Evolutionary conservation across 1,284 basidiomycete genomes (phyloP), one percentile per base, ranked within the genome.

Genomic region (Mycocalia duriaeana): DNA sequence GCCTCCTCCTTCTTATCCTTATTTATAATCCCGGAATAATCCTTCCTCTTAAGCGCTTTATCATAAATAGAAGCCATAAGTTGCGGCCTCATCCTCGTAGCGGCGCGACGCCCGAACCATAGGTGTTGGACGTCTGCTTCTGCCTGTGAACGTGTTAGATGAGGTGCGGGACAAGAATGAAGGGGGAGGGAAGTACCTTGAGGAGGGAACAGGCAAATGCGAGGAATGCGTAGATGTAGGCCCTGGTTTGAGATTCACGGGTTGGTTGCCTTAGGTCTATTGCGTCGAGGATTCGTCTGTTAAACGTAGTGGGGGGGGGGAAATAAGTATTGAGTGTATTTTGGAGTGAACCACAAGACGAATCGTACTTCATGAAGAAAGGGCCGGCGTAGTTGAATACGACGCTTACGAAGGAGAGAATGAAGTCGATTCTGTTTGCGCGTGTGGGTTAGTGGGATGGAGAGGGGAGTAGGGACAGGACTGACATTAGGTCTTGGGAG

Each of bases 31-130:
- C 91, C 92, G 0, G 88, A 88, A 48, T 85, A 85, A 63, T 96
- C 92, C 60, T 84, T 87, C 22, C 91, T 73, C 61, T 87, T 87
- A 35, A 96, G 70, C 0, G 93, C 85, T 64, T 96, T 96, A 63
- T 93, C 88, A 59, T 94, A 97, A 46, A 96, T 88, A 0, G 87
- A 73, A 0, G 87, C 77, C 74, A 88, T 91, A 13, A 94, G 73
- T 64, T 87, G 82, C 4, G 80, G 75, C 14, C 85, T 79, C 19
- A 88, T 77, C 18, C 89, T 72, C 9, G 85, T 83, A 7, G 73
- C 65, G 0, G 82, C 85, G n/a, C 89, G 76, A 19, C 90, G 76
- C 9, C 82, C 79, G 53, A 79, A 81, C 84, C 87, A 92, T 2
- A 93, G 69, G 59, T 91, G 89, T 46, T 88, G 79, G 2, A 90